phyloP scores from a whole-genome alignment of 495 filamentous ascomycete genomes.

The Friedmanniomyces endolithicus region DNA sequence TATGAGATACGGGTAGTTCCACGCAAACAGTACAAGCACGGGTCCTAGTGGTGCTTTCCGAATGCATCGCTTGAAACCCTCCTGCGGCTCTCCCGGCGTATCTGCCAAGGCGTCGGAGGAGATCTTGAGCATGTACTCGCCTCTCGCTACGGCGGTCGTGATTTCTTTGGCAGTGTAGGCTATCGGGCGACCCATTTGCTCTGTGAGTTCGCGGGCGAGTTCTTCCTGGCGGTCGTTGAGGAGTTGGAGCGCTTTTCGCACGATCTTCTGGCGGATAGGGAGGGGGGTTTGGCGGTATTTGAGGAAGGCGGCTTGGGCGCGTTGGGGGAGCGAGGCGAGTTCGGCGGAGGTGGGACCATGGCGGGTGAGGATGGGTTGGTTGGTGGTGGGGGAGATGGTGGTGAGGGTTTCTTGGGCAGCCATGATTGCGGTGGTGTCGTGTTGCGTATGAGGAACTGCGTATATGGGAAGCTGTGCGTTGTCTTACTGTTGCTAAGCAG shows the following conservation, averaged over 20 bases:
- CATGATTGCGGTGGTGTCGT: not conserved
- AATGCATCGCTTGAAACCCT: constrained; percentile 80
- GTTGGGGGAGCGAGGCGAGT: constrained; percentile 49
- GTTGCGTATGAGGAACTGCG: not conserved
- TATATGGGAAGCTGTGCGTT: not conserved
- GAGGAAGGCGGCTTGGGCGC: constrained; percentile 58
- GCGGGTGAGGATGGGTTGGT: constrained; percentile 61
- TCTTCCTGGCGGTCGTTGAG: constrained; percentile 61
- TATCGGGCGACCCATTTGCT: constrained; percentile 91
- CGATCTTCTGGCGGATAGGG: constrained; percentile 56
- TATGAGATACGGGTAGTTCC: constrained; percentile 94
- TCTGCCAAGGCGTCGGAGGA: constrained; percentile 59
- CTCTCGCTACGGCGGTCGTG: constrained; percentile 65
- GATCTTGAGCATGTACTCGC: constrained; percentile 69
- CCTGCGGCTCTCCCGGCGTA: constrained; percentile 65
- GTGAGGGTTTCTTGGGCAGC: constrained; percentile 59
- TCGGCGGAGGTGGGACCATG: constrained; percentile 55
- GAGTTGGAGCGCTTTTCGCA: constrained; percentile 58
- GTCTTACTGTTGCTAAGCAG: not conserved
- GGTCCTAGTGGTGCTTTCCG: constrained; percentile 75
- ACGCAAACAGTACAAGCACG: constrained; percentile 78
- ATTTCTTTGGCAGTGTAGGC: constrained; percentile 72
- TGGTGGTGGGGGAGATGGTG: constrained; percentile 81
- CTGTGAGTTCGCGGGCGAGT: constrained; percentile 69
- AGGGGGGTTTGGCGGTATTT: constrained; percentile 53